phyloP scores from a whole-genome alignment of 352 stramenopile genomes.

The Globisporangium paddicum region DNA sequence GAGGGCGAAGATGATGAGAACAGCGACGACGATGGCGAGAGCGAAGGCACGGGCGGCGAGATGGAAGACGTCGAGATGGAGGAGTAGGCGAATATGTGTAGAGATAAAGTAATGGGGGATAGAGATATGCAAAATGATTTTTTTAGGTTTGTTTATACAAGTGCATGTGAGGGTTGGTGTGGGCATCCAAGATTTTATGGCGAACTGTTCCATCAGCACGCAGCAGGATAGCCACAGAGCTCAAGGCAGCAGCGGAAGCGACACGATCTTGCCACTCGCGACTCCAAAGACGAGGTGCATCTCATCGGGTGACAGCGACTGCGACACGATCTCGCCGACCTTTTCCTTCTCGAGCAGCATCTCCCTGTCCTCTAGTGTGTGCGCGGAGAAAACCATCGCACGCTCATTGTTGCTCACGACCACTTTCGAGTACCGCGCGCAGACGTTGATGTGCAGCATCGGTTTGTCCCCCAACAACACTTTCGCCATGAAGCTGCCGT shows the following conservation, averaged over 20 bases:
- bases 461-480: slow-evolving; percentile 23
- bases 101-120: slow-evolving; percentile 15
- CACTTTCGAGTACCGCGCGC: slow-evolving; percentile 56
- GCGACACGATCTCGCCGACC: slow-evolving; percentile 47
- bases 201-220: slow-evolving; percentile 1
- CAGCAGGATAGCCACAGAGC: not conserved
- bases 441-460: slow-evolving; percentile 57
- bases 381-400: slow-evolving; percentile 40
- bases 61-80: slow-evolving; percentile 82
- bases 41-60: slow-evolving; percentile 27
- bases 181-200: not conserved
- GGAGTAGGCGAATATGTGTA: slow-evolving; percentile 30
- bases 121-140: slow-evolving; percentile 39
- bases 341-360: slow-evolving; percentile 43
- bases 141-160: slow-evolving; percentile 28
- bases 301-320: slow-evolving; percentile 71
- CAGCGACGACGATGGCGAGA: slow-evolving; percentile 33
- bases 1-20: slow-evolving; percentile 49
- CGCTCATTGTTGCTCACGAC: slow-evolving; percentile 55
- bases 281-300: slow-evolving; percentile 70
- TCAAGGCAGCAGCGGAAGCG: slow-evolving; percentile 34
- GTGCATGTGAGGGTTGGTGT: not conserved
- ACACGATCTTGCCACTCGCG: slow-evolving; percentile 45
- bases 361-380: slow-evolving; percentile 42
- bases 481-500: slow-evolving; percentile 53